A percentile compares a stretch with the other conserved stretches of the same genome.
These are phyloP conservation scores for Verticillium nonalfalfae DNA, from an alignment of 2,329 filamentous ascomycete species.

Conservation along the genomic window DNA sequence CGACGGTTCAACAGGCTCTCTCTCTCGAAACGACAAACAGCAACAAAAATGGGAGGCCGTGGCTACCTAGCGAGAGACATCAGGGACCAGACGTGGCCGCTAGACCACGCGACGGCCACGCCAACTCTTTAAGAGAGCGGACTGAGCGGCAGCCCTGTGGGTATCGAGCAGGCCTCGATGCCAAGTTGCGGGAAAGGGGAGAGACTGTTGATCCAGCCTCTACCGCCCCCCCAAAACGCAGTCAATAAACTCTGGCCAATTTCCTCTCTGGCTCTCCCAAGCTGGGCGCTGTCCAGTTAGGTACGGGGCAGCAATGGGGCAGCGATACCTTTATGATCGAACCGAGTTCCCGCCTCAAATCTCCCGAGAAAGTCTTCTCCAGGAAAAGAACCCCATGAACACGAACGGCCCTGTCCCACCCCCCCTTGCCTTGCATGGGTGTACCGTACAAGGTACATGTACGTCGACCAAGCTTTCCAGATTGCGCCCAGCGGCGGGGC, in stretches of 20 bases:
- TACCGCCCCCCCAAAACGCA: too few relatives aligned
- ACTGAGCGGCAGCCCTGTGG: neutral
- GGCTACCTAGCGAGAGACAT: neutral
- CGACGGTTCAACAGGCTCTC: too few relatives aligned
- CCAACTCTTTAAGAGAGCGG: neutral
- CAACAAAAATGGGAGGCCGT: neutral
- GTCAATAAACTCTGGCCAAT: neutral
- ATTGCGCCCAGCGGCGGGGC: neutral
- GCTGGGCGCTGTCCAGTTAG: too few relatives aligned
- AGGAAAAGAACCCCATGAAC: neutral
- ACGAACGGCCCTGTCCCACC: neutral
- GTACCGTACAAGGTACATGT: too few relatives aligned
- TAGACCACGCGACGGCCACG: neutral
- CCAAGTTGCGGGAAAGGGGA: neutral
- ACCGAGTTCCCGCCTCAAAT: neutral
- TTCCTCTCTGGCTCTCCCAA: neutral
- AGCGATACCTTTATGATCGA: neutral
- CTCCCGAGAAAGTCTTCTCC: neutral
- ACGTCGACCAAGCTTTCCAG: neutral
- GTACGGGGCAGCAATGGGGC: neutral
- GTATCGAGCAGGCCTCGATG: neutral
- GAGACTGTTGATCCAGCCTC: neutral
- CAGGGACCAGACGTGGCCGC: neutral
- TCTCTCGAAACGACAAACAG: too few relatives aligned
- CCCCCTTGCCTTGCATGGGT: neutral